A percentile compares a stretch with the other conserved stretches of the same genome.
These are phyloP conservation scores for Trapa bicornis DNA, from an alignment of 345 rosid genomes.

Conservation along the genomic window DNA sequence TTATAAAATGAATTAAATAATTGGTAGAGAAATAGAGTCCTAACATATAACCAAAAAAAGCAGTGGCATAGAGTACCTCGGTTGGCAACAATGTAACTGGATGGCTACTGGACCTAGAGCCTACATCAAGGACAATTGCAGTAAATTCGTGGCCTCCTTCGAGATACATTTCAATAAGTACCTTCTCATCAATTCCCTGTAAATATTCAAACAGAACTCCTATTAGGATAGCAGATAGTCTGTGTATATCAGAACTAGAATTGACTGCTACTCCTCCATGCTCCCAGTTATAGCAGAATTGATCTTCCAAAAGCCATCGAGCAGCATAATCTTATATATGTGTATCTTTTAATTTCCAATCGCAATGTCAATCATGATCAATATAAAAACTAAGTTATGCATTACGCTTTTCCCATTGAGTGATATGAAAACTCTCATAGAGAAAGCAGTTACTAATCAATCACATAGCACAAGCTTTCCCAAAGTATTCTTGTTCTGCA, in stretches of 20 bases:
- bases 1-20: neutral
- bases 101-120: conserved; percentile 53
- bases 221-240: neutral
- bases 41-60: neutral
- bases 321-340: neutral
- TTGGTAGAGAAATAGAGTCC: neutral
- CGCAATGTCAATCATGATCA: neutral
- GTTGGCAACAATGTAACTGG: conserved; percentile 82
- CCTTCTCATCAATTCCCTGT: conserved; percentile 77
- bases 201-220: neutral
- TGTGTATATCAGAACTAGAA: neutral
- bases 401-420: no score
- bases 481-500: neutral
- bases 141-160: conserved; percentile 88
- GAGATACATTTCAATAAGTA: conserved; percentile 67
- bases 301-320: neutral
- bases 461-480: neutral
- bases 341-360: neutral
- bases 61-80: conserved; percentile 38
- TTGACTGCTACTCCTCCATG: neutral
- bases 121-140: conserved; percentile 85
- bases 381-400: neutral
- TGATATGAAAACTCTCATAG: neutral
- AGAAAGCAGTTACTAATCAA: neutral
- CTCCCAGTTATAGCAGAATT: neutral